Base-by-base conservation (phyloP, 2,329 filamentous ascomycete genomes). In the Diaporthe helianthi region DNA sequence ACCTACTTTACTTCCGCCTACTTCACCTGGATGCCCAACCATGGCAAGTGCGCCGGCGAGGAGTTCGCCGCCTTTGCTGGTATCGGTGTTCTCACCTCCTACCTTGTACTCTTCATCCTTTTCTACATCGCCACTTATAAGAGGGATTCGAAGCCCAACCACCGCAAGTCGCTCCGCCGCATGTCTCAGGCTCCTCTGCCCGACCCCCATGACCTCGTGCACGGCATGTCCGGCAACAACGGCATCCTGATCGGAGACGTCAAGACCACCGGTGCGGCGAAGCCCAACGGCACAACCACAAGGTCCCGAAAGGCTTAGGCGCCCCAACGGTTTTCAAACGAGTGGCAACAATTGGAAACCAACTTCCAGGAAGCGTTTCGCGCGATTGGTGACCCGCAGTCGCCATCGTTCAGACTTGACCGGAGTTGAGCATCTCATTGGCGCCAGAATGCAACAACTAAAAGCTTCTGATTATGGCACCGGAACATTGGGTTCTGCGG, bases 111-210 rank as follows among this genome's bases (percentile, higher is more conserved):
- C 75, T 99, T 99, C 90, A 97, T 99, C 84, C 95, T 92, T 64
- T 99, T 99, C 90, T 99, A 98, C 88, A 87, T 97, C 75, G 94
- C 94, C 74, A 99, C 95, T 72, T 99, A 99, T 86, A 92, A 91
- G 85, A 94, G 93, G 86, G 54, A 86, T 71, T 86, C 87, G 76
- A 58, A 67, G 52, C 65, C 41, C 52, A 94, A 91, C 76, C 92
- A 93, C 77, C 94, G 93, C 82, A 96, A 95, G 86, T 86, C 87
- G 47, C 85, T 91, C 72, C 87, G 88, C 72, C 86, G 87, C 74
- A 90, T 90, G 87, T 87, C 85, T 75, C 86, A 89, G 80, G 87
- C 87, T 65, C 86, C 87, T 74, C 84, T 96, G 64, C 92, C 95
- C 75, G 94, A 97, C 80, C 93, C 94, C 83, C 92, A 93, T 79